Percentiles rank a stretch among this genome's conserved stretches.
Evolutionary conservation across 73 alveolate species (phyloP).

Genomic region (Paramecium tetraurelia): DNA sequence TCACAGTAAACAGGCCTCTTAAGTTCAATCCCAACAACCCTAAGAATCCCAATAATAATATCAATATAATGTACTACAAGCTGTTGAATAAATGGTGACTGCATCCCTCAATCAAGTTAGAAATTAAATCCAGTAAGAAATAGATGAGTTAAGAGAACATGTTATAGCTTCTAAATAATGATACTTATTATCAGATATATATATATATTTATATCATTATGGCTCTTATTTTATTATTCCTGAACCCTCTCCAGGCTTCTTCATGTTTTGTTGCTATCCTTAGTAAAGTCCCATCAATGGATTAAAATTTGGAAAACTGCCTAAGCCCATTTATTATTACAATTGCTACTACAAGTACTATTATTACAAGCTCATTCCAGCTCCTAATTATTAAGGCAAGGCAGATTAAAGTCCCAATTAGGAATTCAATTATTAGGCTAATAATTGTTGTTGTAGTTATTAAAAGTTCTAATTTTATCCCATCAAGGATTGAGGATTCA

Average conservation of each 20-base stretch:
- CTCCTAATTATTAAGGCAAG: not conserved
- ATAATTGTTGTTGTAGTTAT: not conserved
- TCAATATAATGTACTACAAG: not conserved
- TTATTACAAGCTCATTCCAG: not conserved
- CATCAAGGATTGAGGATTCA: not conserved
- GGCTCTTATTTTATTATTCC: not conserved
- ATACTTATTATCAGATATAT: not conserved
- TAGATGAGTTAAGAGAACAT: slow-evolving; percentile 12
- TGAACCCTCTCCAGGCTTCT: not conserved
- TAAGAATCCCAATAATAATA: not conserved
- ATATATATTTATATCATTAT: not conserved
- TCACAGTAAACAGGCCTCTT: slow-evolving; percentile 5
- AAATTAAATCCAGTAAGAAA: not conserved
- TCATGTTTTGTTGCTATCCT: not conserved
- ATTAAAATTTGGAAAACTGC: not conserved
- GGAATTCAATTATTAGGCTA: not conserved
- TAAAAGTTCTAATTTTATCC: not conserved
- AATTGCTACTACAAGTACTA: not conserved
- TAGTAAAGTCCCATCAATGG: slow-evolving; percentile 2
- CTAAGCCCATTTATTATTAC: not conserved
- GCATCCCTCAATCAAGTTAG: not conserved
- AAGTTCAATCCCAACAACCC: not conserved
- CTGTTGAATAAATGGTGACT: slow-evolving; percentile 20
- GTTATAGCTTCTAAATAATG: slow-evolving; percentile 3
- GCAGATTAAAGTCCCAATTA: not conserved